Percentiles rank a stretch among this genome's conserved stretches.
These are phyloP conservation scores for Wickerhamomyces chaumierensis DNA, from an alignment of 805 yeast genomes.

Conservation along the genomic window DNA sequence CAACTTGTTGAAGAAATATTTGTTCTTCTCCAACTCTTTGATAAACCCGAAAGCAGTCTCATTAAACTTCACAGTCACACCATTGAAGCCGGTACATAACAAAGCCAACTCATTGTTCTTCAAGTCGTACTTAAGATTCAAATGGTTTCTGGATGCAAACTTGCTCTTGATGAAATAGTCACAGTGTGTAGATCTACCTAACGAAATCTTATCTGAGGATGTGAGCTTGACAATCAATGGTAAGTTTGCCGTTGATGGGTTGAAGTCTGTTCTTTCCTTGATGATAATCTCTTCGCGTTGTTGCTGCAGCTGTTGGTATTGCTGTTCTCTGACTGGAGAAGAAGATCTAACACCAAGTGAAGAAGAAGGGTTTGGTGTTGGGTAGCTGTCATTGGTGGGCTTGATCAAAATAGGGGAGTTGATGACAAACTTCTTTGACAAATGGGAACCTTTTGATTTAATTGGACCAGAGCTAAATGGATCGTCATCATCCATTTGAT, in stretches of 20 bases:
- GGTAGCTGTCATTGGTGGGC: conserved; percentile 26
- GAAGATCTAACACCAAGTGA: conserved; percentile 29
- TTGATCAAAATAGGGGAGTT: conserved; percentile 17
- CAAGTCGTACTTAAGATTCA: conserved; percentile 34
- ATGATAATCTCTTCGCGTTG: not conserved
- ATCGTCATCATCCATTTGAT: conserved; percentile 7
- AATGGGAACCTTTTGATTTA: conserved; percentile 2
- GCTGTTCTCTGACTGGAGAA: conserved; percentile 19
- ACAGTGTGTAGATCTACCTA: conserved; percentile 54
- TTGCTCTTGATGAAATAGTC: conserved; percentile 36
- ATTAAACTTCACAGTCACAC: conserved; percentile 60
- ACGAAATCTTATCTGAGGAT: conserved; percentile 10
- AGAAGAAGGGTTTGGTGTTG: conserved; percentile 68
- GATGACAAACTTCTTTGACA: conserved; percentile 10
- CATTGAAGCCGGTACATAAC: conserved; percentile 76
- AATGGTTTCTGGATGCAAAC: conserved; percentile 59
- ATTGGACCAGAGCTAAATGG: conserved; percentile 10
- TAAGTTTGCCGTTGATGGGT: not conserved
- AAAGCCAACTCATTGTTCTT: conserved; percentile 33
- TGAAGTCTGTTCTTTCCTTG: not conserved
- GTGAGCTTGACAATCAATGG: not conserved
- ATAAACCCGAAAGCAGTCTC: conserved; percentile 24
- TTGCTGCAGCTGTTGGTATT: not conserved
- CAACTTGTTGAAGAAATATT: conserved; percentile 15
- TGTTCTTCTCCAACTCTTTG: conserved; percentile 10